These are phyloP conservation scores for Cetradonia linearis DNA, from an alignment of 495 filamentous ascomycete genomes.

Conservation along the genomic window DNA sequence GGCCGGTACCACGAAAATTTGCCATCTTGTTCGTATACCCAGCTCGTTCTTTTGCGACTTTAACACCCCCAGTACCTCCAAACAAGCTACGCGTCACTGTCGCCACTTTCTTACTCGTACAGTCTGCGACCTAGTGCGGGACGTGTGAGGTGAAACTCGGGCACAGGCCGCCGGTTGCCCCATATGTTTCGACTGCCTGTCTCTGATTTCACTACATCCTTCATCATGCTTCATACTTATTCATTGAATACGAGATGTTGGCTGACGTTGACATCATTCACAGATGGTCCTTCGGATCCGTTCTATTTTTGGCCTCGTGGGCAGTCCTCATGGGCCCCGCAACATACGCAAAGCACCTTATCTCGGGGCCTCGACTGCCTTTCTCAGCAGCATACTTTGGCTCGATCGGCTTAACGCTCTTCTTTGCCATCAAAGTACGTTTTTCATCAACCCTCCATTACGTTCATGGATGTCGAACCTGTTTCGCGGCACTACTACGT, in stretches of 20 bases:
- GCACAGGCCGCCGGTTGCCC: conserved; percentile 11
- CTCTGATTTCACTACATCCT: conserved; percentile 13
- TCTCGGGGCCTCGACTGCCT: conserved; percentile 74
- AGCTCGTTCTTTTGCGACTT: conserved; percentile 19
- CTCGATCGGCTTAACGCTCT: conserved; percentile 79
- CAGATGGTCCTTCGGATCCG: conserved; percentile 90
- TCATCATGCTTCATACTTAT: neutral
- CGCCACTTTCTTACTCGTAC: conserved; percentile 7
- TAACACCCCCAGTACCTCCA: conserved; percentile 13
- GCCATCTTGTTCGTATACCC: conserved; percentile 77
- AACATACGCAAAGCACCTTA: conserved; percentile 71
- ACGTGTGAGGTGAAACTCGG: conserved; percentile 21
- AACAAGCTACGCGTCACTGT: conserved; percentile 14
- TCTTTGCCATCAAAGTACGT: conserved; percentile 86
- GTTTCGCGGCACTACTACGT: conserved; percentile 2
- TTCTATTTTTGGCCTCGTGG: conserved; percentile 86
- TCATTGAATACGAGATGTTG: conserved; percentile 16
- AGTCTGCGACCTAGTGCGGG: neutral
- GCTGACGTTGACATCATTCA: conserved; percentile 21
- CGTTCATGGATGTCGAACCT: conserved; percentile 4
- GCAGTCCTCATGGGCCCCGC: conserved; percentile 85
- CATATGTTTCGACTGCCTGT: conserved; percentile 17
- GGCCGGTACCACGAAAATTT: conserved; percentile 79
- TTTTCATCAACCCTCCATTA: conserved; percentile 7
- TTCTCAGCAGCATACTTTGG: conserved; percentile 98